Conservation (phyloP, 2,329 filamentous ascomycete genomes). For the Aspergillus tubingensis region DNA sequence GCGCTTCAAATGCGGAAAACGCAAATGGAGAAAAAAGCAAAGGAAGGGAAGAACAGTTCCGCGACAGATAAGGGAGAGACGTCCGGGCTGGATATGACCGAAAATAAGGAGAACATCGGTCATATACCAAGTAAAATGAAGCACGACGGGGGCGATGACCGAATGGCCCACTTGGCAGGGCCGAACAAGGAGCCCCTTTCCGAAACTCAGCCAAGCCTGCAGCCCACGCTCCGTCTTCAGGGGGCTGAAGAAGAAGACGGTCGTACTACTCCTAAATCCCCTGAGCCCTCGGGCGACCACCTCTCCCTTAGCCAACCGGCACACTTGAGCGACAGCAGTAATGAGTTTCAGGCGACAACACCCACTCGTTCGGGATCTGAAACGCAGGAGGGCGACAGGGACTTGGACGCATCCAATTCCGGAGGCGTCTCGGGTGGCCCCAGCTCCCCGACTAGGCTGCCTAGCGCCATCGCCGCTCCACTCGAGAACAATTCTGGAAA, state of each 20-base stretch:
- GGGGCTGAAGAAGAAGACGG: slow-evolving; percentile 1
- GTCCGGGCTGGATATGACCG: slow-evolving; percentile 11
- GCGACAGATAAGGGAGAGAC: slow-evolving; percentile 19
- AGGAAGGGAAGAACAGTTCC: slow-evolving; percentile 32
- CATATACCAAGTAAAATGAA: slow-evolving; percentile 22
- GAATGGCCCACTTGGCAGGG: slow-evolving; percentile 12
- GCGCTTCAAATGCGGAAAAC: slow-evolving; percentile 87
- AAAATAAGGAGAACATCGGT: slow-evolving; percentile 33
- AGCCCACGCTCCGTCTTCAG: background rate
- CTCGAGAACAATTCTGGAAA: slow-evolving; percentile 28
- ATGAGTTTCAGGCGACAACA: slow-evolving; percentile 17
- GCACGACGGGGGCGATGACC: slow-evolving; percentile 13
- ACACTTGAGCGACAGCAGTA: background rate
- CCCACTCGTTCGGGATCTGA: slow-evolving; percentile 27
- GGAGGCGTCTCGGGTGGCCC: slow-evolving; percentile 31
- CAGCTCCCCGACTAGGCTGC: slow-evolving; percentile 21
- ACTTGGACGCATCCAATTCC: slow-evolving; percentile 26
- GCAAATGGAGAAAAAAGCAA: slow-evolving; percentile 58
- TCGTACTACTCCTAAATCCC: slow-evolving; percentile 7
- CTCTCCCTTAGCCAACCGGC: background rate
- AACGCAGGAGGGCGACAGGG: slow-evolving; percentile 26
- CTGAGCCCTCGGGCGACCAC: slow-evolving; percentile 6
- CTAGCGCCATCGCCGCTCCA: slow-evolving; percentile 36
- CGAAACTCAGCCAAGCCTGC: slow-evolving; percentile 12
- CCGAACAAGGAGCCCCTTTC: slow-evolving; percentile 18